Percentiles rank a stretch among this genome's conserved stretches.
phyloP scores from a whole-genome alignment of 179 eudicot species.

The Monotropa hypopitys region DNA sequence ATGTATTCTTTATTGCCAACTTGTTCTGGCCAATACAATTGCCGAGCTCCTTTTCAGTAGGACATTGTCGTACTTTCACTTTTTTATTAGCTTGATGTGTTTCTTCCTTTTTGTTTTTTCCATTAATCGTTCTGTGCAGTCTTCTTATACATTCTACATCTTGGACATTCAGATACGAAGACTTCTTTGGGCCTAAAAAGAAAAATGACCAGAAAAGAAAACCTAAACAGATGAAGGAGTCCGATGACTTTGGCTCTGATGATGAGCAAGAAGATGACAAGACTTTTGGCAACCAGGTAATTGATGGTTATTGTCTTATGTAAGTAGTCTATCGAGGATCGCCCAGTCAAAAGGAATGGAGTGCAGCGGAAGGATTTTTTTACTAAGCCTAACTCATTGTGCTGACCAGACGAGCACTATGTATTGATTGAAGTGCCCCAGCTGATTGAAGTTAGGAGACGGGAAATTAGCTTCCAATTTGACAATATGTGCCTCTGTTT shows the following conservation, averaged over 20 bases:
- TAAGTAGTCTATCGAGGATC: neutral
- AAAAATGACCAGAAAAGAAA: constrained; percentile 28
- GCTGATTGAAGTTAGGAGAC: too few relatives aligned
- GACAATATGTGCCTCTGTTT: neutral
- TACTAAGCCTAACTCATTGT: too few relatives aligned
- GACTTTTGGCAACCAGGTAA: constrained; percentile 21
- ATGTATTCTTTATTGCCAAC: neutral
- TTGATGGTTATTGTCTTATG: neutral
- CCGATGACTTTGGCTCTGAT: constrained; percentile 38
- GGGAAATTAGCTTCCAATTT: too few relatives aligned
- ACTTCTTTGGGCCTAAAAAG: constrained; percentile 54
- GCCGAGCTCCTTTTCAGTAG: neutral
- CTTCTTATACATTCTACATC: neutral
- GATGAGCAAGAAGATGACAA: constrained; percentile 27
- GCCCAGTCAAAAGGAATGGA: too few relatives aligned
- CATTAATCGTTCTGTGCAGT: neutral
- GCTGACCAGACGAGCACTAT: too few relatives aligned
- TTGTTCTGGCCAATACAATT: neutral
- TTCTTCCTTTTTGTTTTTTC: neutral
- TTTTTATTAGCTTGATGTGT: neutral
- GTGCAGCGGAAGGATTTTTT: too few relatives aligned
- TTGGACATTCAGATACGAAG: constrained; percentile 43
- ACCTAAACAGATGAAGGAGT: constrained; percentile 20
- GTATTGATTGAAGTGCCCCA: too few relatives aligned
- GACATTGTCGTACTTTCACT: neutral